phyloP scores from a whole-genome alignment of 495 filamentous ascomycete genomes.

The Lasiosphaeria hispida region DNA sequence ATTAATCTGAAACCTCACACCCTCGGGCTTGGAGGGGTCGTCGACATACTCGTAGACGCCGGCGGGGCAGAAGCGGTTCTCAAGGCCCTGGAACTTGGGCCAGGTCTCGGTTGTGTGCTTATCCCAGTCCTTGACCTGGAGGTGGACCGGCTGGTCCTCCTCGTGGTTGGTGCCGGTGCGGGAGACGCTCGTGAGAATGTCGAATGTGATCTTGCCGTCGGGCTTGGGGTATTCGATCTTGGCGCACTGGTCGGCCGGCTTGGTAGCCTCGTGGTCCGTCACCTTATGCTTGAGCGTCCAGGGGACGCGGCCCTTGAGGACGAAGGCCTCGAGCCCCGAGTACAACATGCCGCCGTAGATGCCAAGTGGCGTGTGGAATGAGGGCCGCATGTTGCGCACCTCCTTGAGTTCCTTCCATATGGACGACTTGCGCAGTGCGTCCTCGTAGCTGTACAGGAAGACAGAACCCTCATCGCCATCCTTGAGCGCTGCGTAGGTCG shows the following conservation, averaged over 20 bases:
- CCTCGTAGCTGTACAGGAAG: slow-evolving; percentile 95
- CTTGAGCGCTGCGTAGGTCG: slow-evolving; percentile 71
- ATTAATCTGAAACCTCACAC: slow-evolving; percentile 96
- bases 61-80: slow-evolving; percentile 99
- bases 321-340: slow-evolving; percentile 86
- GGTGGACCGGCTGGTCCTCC: slow-evolving; percentile 95
- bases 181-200: slow-evolving; percentile 90
- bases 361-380: slow-evolving; percentile 81
- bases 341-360: slow-evolving; percentile 88
- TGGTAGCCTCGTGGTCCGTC: slow-evolving; percentile 73
- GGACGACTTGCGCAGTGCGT: slow-evolving; percentile 74
- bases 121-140: slow-evolving; percentile 94
- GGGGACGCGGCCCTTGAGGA: slow-evolving; percentile 79
- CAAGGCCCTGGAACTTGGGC: slow-evolving; percentile 85
- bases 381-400: slow-evolving; percentile 96
- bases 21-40: slow-evolving; percentile 74
- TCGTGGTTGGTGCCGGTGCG: slow-evolving; percentile 98
- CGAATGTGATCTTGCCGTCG: slow-evolving; percentile 89
- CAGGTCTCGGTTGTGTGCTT: slow-evolving; percentile 77
- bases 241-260: slow-evolving; percentile 69
- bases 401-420: slow-evolving; percentile 95
- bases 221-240: slow-evolving; percentile 98
- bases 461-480: slow-evolving; percentile 60
- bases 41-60: slow-evolving; percentile 99
- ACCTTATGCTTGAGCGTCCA: slow-evolving; percentile 90